Evolutionary conservation across 106 monocot genomes (phyloP).

Genomic region (Agapanthus africanus): DNA sequence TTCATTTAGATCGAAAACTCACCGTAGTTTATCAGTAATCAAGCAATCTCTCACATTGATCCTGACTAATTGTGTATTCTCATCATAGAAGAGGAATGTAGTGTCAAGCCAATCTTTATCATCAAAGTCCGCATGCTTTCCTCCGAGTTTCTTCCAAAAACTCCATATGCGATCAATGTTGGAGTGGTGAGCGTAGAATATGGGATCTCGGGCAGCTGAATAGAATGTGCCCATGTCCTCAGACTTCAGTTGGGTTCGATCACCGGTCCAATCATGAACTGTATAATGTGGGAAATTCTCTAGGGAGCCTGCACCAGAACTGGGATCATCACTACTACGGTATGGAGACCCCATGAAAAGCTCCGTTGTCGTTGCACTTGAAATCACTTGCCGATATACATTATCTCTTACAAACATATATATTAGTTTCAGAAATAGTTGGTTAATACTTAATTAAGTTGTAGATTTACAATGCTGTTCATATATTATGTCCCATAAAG

Average conservation of each 20-base stretch:
- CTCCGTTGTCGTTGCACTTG: conserved; percentile 5
- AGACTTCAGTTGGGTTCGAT: neutral
- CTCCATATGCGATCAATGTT: conserved; percentile 24
- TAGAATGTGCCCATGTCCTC: conserved; percentile 29
- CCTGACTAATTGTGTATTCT: conserved; percentile 27
- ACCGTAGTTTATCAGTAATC: neutral
- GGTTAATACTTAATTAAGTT: too few species aligned
- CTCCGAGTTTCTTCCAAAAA: conserved; percentile 16
- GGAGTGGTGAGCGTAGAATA: conserved; percentile 24
- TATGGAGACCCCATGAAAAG: conserved; percentile 22
- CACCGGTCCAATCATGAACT: conserved; percentile 19
- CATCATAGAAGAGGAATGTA: conserved; percentile 39
- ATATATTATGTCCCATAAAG: neutral
- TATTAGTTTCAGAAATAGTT: too few species aligned
- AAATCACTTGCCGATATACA: conserved; percentile 14
- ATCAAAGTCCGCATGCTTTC: conserved; percentile 10
- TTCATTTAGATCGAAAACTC: too few species aligned
- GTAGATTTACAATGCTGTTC: too few species aligned
- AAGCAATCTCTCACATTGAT: conserved; percentile 17
- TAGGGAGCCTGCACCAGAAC: conserved; percentile 13
- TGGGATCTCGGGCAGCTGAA: conserved; percentile 17
- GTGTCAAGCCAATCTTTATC: conserved; percentile 34
- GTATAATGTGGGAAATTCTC: conserved; percentile 12
- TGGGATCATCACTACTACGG: neutral
- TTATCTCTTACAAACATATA: too few species aligned